A percentile compares a stretch with the other conserved stretches of the same genome.
Conservation (phyloP, 1,284 basidiomycete species). For the Cystobasidium pallidum region DNA sequence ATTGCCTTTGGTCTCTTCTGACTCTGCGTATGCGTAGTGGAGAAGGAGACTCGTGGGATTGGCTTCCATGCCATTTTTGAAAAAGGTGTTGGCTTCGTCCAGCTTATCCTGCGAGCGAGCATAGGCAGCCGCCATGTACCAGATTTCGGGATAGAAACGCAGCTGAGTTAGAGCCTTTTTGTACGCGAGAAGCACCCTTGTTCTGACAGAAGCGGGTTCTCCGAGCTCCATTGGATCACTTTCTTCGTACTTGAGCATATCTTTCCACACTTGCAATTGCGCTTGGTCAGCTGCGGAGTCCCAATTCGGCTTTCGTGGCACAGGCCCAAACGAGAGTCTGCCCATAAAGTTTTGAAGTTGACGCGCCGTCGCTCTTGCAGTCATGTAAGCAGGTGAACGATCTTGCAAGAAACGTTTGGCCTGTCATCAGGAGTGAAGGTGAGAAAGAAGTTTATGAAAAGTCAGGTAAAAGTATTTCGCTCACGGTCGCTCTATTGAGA, state of each 20-base stretch:
- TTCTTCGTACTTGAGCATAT: conserved; percentile 94
- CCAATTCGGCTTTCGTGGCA: conserved; percentile 78
- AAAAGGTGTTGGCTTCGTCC: conserved; percentile 79
- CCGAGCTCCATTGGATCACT: conserved; percentile 89
- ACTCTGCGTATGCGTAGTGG: conserved; percentile 85
- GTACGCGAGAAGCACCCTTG: conserved; percentile 79
- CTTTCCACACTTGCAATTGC: conserved; percentile 81
- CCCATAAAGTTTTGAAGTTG: conserved; percentile 68
- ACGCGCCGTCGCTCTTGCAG: conserved; percentile 83
- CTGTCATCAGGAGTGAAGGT: conserved; percentile 54
- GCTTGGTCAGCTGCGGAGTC: conserved; percentile 66
- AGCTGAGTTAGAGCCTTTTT: conserved; percentile 84
- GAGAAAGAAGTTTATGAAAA: neutral
- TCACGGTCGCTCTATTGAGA: conserved; percentile 83
- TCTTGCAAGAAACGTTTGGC: conserved; percentile 93
- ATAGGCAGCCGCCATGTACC: conserved; percentile 78
- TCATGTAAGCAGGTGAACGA: conserved; percentile 85
- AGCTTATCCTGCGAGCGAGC: conserved; percentile 70
- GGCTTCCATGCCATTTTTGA: conserved; percentile 83
- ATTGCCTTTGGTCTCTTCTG: conserved; percentile 65
- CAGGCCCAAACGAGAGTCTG: conserved; percentile 57
- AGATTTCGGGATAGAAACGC: conserved; percentile 92
- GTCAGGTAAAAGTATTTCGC: neutral
- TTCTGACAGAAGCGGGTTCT: conserved; percentile 69
- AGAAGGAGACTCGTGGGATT: conserved; percentile 86